Percentiles rank a stretch among this genome's conserved stretches.
Conservation (phyloP, 2,329 filamentous ascomycete species). For the Diaporthe destruens region DNA sequence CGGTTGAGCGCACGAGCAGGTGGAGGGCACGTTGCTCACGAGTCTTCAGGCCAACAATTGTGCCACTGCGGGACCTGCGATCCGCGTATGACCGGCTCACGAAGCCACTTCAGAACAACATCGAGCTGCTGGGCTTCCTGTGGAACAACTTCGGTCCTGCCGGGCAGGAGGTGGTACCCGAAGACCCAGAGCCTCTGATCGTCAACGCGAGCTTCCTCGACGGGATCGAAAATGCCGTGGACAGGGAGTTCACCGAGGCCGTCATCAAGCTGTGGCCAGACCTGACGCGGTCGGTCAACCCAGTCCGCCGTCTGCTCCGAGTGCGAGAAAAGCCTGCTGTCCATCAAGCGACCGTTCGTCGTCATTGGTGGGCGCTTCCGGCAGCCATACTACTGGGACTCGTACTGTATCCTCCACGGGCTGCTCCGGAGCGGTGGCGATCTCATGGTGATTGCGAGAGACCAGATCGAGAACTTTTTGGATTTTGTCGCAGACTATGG, state of each 20-base stretch:
- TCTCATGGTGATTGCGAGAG: conserved; percentile 72
- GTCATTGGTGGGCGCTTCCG: conserved; percentile 78
- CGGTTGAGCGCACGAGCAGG: neutral
- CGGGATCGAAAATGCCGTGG: conserved; percentile 67
- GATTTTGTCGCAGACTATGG: conserved; percentile 74
- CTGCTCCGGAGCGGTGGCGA: conserved; percentile 73
- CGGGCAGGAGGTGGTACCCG: conserved; percentile 70
- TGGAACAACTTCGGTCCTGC: conserved; percentile 72
- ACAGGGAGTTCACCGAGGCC: conserved; percentile 71
- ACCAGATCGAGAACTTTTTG: conserved; percentile 78
- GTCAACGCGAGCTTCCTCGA: conserved; percentile 71
- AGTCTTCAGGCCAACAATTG: conserved; percentile 65
- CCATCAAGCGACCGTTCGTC: conserved; percentile 76
- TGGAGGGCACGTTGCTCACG: neutral
- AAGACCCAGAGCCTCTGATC: conserved; percentile 63
- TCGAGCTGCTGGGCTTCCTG: conserved; percentile 72
- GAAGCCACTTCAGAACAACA: conserved; percentile 73
- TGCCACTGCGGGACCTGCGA: conserved; percentile 70
- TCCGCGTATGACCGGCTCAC: conserved; percentile 70
- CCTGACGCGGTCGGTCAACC: conserved; percentile 69
- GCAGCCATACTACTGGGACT: conserved; percentile 80
- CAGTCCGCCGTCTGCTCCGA: conserved; percentile 66
- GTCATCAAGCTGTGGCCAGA: conserved; percentile 79
- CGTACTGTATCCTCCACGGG: conserved; percentile 76
- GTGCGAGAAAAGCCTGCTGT: conserved; percentile 75